Evolutionary conservation across 2,329 filamentous ascomycete genomes (phyloP), one percentile per base, ranked within the genome.

Genomic region (Epichloe sylvatica): DNA sequence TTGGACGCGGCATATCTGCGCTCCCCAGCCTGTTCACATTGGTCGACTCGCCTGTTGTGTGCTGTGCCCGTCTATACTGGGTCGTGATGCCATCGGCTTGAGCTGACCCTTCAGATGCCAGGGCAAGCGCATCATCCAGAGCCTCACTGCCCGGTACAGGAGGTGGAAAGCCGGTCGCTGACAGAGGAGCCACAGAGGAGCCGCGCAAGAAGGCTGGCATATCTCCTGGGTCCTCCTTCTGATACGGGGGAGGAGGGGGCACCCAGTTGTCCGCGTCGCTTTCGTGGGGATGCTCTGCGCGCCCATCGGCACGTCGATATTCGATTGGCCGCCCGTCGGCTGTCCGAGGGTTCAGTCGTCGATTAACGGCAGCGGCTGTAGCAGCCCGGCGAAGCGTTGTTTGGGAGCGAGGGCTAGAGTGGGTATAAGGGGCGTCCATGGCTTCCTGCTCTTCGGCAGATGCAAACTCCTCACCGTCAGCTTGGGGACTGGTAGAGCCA

Each of bases 251-350:
- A 8, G 87, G 87, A 5, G 87, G 87, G 5, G 86, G 85, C 4
- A 89, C 84, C 87, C 87, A 94, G 57, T 90, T 87, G 59, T 92
- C 87, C 4, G 86, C 86, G 62, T 92, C 86, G 54, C 86, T 91
- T 64, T 92, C 86, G 63, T 92, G 86, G 4, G 86, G 86, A 56
- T 88, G 75, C 58, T 90, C 83, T 40, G 77, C 72, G 40, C 81
- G 74, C 6, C 82, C 81, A 64, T 86, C 82, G 13, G 83, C 82
- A 43, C 83, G 76, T 42, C 81, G 77, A 60, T 84, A 85, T 56
- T 81, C 68, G 43, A 81, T 73, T 38, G 67, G 72, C 1, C 78
- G 69, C 57, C 71, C 67, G 56, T 75, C 68, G 48, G 75, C 66
- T 39, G 78, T 68, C 45, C 74, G 69, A 55, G 79, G 80, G 55